Evolutionary conservation across 2,329 filamentous ascomycete species (phyloP).

Genomic region (Colletotrichum truncatum): DNA sequence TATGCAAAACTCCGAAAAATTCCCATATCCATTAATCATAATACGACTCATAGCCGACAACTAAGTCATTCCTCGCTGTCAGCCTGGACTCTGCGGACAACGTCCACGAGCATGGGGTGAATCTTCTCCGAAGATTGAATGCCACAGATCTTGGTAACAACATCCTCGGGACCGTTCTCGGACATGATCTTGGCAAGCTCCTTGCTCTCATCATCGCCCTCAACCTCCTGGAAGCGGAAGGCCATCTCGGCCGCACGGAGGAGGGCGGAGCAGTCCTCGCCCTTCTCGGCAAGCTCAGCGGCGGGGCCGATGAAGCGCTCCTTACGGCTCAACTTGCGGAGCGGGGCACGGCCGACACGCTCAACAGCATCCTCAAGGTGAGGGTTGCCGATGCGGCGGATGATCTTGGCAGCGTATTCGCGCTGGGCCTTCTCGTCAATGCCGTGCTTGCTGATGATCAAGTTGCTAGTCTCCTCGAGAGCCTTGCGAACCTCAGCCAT

Average conservation of each 20-base stretch:
- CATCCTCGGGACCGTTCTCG: constrained; percentile 74
- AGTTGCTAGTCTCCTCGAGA: constrained; percentile 83
- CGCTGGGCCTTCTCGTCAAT: constrained; percentile 80
- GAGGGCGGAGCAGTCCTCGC: constrained; percentile 76
- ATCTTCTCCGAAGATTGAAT: constrained; percentile 81
- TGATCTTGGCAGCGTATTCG: constrained; percentile 90
- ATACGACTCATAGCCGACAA: constrained; percentile 13
- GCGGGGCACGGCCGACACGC: constrained; percentile 92
- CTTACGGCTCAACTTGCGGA: constrained; percentile 93
- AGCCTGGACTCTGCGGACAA: constrained; percentile 87
- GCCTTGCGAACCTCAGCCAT: constrained; percentile 81
- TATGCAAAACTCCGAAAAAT: constrained; percentile 23
- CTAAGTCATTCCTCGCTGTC: constrained; percentile 58
- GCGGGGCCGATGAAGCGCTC: constrained; percentile 97
- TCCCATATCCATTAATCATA: constrained; percentile 6
- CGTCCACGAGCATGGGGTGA: constrained; percentile 76
- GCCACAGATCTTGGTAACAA: constrained; percentile 84
- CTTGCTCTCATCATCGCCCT: constrained; percentile 88
- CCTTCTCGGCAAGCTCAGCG: constrained; percentile 85
- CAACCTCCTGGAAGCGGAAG: constrained; percentile 93
- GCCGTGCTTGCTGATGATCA: constrained; percentile 88
- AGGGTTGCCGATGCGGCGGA: constrained; percentile 92
- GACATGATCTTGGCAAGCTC: constrained; percentile 89
- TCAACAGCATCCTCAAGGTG: constrained; percentile 92
- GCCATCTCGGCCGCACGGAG: constrained; percentile 89